Base-by-base conservation (phyloP, 495 filamentous ascomycete species). In the Daldinia loculata region DNA sequence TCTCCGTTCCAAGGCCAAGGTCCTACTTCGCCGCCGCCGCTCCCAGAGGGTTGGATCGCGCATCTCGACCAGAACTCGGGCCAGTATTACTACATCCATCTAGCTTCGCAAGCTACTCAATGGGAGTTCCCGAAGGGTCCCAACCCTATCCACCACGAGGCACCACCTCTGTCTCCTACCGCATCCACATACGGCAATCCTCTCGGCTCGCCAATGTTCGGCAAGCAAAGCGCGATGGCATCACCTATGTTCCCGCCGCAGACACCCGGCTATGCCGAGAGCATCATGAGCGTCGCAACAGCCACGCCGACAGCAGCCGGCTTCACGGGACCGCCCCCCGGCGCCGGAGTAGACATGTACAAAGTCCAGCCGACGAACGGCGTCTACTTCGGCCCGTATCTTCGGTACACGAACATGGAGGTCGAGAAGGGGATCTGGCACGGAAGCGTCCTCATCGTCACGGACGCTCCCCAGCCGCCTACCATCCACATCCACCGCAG, bases 41-140 rank as follows among this genome's bases (percentile, higher is more conserved):
- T 99, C 11, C 95, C 95, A 14, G 96, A 98, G 77, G 95, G 96
- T 9, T 99, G 95, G 95, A 98, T 98, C 77, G 94, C 96, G 12
- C 96, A 98, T 75, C 84, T 98, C 6, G 95, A 99, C 76, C 91
- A 92, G 43, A 97, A 90, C 75, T 97, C 94, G 4, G 95, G 96
- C 6, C 95, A 98, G 75, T 99, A 98, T 77, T 99, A 99, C 76
- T 99, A 99, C 76, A 99, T 99, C 69, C 96, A 99, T 77, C 86
- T 99, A 17, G 91, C 95, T 9, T 94, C 95, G 0, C 95, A 98
- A 75, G 93, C 93, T 3, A 99, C 95, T 12, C 95, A 99, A 77
- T 99, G 95, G 95, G 95, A 99, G 71, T 97, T 97, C 74, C 95
- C 95, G 22, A 97, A 97, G 80, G 93, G 92, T 0, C 92, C 93